These are phyloP conservation scores for Bruguiera hainesii DNA, from an alignment of 441 rosid genomes.

Conservation along the genomic window DNA sequence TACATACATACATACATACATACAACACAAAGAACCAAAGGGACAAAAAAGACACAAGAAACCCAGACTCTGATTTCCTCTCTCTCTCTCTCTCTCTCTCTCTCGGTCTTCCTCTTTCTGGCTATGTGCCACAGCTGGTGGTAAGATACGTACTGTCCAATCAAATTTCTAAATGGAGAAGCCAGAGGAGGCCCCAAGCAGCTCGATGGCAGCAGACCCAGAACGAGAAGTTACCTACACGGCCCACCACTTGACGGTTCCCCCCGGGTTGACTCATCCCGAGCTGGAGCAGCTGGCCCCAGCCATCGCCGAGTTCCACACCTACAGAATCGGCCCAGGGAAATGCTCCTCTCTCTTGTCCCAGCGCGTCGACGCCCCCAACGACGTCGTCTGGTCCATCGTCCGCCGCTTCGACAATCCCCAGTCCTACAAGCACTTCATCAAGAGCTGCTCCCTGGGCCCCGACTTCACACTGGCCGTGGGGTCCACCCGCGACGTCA, in stretches of 20 bases:
- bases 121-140: not conserved
- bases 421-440: slow-evolving; percentile 48
- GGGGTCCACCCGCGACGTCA: slow-evolving; percentile 41
- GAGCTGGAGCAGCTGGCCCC: slow-evolving; percentile 41
- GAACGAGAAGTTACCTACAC: slow-evolving; percentile 19
- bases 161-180: not conserved
- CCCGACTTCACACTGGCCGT: slow-evolving; percentile 25
- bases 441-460: slow-evolving; percentile 40
- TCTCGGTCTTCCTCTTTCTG: not conserved
- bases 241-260: slow-evolving; percentile 37
- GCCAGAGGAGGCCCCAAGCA: slow-evolving; percentile 7
- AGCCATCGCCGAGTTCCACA: slow-evolving; percentile 50
- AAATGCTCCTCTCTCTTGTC: slow-evolving; percentile 66
- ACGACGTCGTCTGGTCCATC: slow-evolving; percentile 50
- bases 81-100: not conserved
- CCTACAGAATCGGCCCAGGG: slow-evolving; percentile 39
- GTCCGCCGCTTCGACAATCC: slow-evolving; percentile 48
- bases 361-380: slow-evolving; percentile 54
- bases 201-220: slow-evolving; percentile 30
- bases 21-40: not conserved
- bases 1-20: no score
- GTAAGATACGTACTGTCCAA: not conserved
- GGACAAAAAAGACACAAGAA: no score
- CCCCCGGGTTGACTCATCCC: slow-evolving; percentile 41
- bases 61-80: not conserved